Conservation (phyloP, 306 rosid genomes). For the Quercus glauca region DNA sequence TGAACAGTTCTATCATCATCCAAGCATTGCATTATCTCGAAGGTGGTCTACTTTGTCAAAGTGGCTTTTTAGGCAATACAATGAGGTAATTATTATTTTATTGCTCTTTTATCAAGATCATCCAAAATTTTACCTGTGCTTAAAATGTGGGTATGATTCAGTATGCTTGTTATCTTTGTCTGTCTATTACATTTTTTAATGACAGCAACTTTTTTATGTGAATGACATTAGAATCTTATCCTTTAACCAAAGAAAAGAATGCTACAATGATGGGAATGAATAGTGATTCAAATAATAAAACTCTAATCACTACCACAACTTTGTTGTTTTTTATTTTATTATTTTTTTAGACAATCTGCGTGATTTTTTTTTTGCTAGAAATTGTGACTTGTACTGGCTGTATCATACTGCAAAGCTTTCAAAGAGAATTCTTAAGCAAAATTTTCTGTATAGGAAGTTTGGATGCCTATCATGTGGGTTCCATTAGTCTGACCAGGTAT, state of each 20-base stretch:
- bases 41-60: conserved; percentile 96
- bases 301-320: background rate
- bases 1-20: conserved; percentile 90
- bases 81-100: conserved; percentile 59
- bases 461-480: background rate
- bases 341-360: too few relatives aligned
- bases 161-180: background rate
- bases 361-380: background rate
- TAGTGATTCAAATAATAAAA: background rate
- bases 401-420: background rate
- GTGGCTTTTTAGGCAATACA: conserved; percentile 92
- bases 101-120: background rate
- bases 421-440: background rate
- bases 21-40: conserved; percentile 81
- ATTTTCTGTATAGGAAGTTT: background rate
- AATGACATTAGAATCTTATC: too few relatives aligned
- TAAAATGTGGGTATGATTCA: background rate
- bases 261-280: background rate
- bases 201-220: too few relatives aligned
- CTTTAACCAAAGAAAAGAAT: background rate
- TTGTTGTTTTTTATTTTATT: background rate
- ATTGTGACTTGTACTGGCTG: background rate
- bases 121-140: background rate
- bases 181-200: background rate
- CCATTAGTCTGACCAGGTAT: background rate